Evolutionary conservation across 371 early-diverging fungal genomes (phyloP), one percentile per base, ranked within the genome.

Genomic region (Funneliformis caledonium): DNA sequence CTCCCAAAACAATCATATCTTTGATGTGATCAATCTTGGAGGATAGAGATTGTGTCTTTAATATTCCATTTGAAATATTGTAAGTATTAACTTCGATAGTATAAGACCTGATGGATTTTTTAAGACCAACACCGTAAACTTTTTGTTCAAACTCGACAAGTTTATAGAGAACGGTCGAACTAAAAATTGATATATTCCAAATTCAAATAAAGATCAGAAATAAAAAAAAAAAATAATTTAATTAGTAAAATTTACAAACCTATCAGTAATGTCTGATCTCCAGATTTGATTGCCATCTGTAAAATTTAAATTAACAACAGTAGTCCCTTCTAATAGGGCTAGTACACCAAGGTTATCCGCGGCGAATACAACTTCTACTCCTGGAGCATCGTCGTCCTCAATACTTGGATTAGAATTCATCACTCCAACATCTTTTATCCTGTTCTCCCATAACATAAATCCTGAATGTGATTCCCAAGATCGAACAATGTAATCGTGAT

Each of bases 401-500:
- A 45, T 26, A 50, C 11, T 37, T 31, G 72, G n/a, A 43, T 52
- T 69, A 8, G n/a, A 33, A 26, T 75, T 59, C 14, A 16, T 52
- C 19, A 19, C 1, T 16, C 52, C 60, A 75, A 26, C 43, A 22
- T 26, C 16, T 26, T 78, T 78, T 14, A 61, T 16, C 19, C 22
- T 69, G 10, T 78, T 68, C 43, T 78, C 79, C 79, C 79, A 78
- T 8, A 78, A 37, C 47, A 78, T 65, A 33, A 56, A 69, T n/a
- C 79, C 79, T 26, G 79, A 45, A 19, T 69, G 45, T 16, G 50
- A 22, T n/a, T 67, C 70, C 79, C 79, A 78, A 16, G 52, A 59
- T 19, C 69, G 70, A 78, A 78, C 52, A 37, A 42, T 67, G 50
- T 33, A 78, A 56, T 59, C 79, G 69, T 72, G 12, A 64, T 62